A percentile compares a stretch with the other conserved stretches of the same genome.
phyloP scores from a whole-genome alignment of 768 basidiomycete species.

The Boletus eberwhitei region DNA sequence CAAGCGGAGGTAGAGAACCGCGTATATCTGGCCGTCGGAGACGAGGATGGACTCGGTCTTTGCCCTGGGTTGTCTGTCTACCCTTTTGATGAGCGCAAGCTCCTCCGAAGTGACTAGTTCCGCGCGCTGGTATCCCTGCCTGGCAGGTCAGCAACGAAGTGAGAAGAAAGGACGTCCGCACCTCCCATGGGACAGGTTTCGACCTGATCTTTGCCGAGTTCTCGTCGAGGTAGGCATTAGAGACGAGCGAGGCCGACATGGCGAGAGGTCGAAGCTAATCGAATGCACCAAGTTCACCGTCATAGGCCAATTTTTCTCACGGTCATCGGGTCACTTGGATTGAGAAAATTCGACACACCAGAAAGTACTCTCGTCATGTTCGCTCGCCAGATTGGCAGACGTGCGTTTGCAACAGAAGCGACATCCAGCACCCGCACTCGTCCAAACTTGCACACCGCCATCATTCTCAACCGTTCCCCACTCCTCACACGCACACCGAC shows the following conservation, averaged over 20 bases:
- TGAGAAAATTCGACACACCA: not conserved
- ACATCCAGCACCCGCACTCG: slow-evolving; percentile 13
- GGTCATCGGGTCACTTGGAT: slow-evolving; percentile 17
- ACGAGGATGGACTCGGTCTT: slow-evolving; percentile 75
- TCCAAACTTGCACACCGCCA: slow-evolving; percentile 52
- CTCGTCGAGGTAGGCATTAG: slow-evolving; percentile 83
- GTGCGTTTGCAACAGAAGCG: slow-evolving; percentile 45
- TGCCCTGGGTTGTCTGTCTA: slow-evolving; percentile 75
- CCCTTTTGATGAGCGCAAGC: slow-evolving; percentile 81
- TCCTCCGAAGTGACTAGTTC: slow-evolving; percentile 87
- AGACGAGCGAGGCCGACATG: slow-evolving; percentile 77
- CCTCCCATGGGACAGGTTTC: slow-evolving; percentile 97
- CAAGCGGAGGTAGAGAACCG: slow-evolving; percentile 83
- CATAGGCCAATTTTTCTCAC: slow-evolving; percentile 32
- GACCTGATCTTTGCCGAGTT: slow-evolving; percentile 81
- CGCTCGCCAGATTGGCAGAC: slow-evolving; percentile 17
- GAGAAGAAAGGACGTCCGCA: slow-evolving; percentile 29
- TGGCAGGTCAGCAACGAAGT: slow-evolving; percentile 10
- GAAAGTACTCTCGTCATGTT: slow-evolving; percentile 14
- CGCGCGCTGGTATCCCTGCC: slow-evolving; percentile 91
- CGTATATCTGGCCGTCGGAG: slow-evolving; percentile 81
- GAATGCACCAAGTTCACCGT: not conserved
- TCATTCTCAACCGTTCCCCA: slow-evolving; percentile 77
- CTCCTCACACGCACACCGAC: slow-evolving; percentile 69
- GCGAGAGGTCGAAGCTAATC: not conserved